Conservation (phyloP, 2,329 filamentous ascomycete species). For the Teratosphaeria viscida region DNA sequence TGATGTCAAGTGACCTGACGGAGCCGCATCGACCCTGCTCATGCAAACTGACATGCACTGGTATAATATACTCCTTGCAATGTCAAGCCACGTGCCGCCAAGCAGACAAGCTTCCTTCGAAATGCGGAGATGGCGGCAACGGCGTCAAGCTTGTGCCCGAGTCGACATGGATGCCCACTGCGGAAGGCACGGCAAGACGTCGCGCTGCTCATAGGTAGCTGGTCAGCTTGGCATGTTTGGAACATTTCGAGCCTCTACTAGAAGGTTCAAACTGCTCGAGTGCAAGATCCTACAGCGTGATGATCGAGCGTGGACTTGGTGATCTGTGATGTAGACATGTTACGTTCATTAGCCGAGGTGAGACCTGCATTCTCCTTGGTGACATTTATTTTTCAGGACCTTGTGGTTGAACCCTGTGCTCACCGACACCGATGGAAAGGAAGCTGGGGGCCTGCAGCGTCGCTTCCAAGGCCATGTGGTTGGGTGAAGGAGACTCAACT, state of each 20-base stretch:
- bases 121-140: neutral
- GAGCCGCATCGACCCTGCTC: no score
- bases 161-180: neutral
- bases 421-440: neutral
- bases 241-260: neutral
- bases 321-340: neutral
- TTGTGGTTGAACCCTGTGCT: neutral
- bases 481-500: neutral
- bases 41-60: no score
- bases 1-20: no score
- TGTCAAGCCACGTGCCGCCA: neutral
- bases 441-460: neutral
- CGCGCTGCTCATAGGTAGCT: neutral
- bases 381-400: neutral
- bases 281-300: neutral
- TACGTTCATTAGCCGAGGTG: neutral
- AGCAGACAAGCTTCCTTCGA: neutral
- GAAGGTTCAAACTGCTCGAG: neutral
- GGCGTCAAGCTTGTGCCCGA: neutral
- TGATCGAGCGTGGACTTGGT: neutral
- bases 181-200: neutral
- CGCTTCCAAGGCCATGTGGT: neutral
- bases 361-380: neutral
- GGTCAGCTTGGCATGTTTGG: neutral
- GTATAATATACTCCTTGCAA: neutral